Conservation (phyloP, 106 monocot genomes). For the Acorus calamus region DNA sequence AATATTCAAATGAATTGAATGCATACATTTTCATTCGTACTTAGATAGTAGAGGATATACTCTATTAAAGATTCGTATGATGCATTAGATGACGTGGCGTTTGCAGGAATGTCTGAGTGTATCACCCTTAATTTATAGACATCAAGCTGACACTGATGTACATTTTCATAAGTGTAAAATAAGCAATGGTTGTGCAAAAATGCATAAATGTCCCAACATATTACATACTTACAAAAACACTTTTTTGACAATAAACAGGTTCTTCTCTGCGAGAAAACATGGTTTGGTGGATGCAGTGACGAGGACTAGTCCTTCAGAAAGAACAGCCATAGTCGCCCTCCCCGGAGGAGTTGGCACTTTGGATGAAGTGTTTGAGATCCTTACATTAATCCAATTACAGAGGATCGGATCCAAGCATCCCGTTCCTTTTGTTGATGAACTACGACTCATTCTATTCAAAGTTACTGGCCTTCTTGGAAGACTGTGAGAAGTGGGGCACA, state of each 20-base stretch:
- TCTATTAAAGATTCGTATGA: too few relatives aligned
- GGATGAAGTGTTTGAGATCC: constrained; percentile 87
- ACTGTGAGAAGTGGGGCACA: constrained; percentile 67
- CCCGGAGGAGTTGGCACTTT: constrained; percentile 89
- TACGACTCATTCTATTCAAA: constrained; percentile 87
- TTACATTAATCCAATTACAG: constrained; percentile 70
- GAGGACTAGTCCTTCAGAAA: constrained; percentile 44
- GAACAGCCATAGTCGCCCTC: constrained; percentile 73
- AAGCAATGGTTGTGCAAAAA: too few relatives aligned
- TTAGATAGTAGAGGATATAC: too few relatives aligned
- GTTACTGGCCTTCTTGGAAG: constrained; percentile 59
- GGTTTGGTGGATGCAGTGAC: constrained; percentile 79
- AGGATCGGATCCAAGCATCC: constrained; percentile 72
- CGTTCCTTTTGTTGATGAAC: constrained; percentile 85
- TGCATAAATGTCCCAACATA: too few relatives aligned
- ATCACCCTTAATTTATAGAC: not conserved
- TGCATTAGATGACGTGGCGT: too few relatives aligned
- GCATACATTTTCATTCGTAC: too few relatives aligned
- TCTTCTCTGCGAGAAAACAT: constrained; percentile 91
- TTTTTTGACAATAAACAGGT: constrained; percentile 29
- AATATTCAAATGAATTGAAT: too few relatives aligned
- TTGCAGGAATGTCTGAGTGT: not conserved
- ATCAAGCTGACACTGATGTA: not conserved
- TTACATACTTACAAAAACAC: too few relatives aligned
- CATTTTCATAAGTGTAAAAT: not conserved